phyloP scores from a whole-genome alignment of 2,329 filamentous ascomycete genomes.

The Didymella pomorum region DNA sequence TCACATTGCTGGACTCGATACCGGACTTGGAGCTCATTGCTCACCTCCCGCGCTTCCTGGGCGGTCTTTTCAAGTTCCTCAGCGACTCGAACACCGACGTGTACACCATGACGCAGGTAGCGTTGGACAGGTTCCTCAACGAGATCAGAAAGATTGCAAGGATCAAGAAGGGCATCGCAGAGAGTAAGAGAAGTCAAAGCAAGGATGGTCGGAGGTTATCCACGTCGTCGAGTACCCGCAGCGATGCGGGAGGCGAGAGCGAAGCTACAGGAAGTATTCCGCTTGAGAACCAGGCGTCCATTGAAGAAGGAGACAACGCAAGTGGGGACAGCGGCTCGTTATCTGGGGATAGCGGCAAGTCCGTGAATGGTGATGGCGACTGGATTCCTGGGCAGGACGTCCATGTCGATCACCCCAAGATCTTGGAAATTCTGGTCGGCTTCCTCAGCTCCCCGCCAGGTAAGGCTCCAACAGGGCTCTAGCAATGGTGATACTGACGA shows the following conservation, averaged over 20 bases:
- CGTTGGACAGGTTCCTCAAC: conserved; percentile 85
- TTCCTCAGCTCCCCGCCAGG: conserved; percentile 85
- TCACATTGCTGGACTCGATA: conserved; percentile 92
- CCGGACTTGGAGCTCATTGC: conserved; percentile 94
- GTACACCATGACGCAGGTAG: conserved; percentile 88
- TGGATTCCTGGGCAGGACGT: conserved; percentile 98
- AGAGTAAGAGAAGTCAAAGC: conserved; percentile 76
- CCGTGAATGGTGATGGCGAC: conserved; percentile 76
- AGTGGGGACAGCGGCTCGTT: conserved; percentile 48
- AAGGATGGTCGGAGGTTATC: conserved; percentile 75
- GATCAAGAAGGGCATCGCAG: conserved; percentile 89
- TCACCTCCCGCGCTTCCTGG: conserved; percentile 89
- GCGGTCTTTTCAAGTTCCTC: conserved; percentile 87
- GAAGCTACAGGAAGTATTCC: conserved; percentile 67
- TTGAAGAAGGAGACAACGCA: conserved; percentile 61
- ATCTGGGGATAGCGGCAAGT: conserved; percentile 49
- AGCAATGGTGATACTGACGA: conserved; percentile 23
- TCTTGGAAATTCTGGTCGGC: conserved; percentile 88
- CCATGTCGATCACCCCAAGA: conserved; percentile 89
- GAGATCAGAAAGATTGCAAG: conserved; percentile 95
- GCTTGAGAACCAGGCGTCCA: conserved; percentile 53
- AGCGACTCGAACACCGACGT: conserved; percentile 92
- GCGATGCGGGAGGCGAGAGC: conserved; percentile 41
- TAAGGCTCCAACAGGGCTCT: conserved; percentile 52
- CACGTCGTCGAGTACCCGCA: conserved; percentile 64